Base-by-base conservation (phyloP, 306 rosid genomes). In the Quercus parvula region DNA sequence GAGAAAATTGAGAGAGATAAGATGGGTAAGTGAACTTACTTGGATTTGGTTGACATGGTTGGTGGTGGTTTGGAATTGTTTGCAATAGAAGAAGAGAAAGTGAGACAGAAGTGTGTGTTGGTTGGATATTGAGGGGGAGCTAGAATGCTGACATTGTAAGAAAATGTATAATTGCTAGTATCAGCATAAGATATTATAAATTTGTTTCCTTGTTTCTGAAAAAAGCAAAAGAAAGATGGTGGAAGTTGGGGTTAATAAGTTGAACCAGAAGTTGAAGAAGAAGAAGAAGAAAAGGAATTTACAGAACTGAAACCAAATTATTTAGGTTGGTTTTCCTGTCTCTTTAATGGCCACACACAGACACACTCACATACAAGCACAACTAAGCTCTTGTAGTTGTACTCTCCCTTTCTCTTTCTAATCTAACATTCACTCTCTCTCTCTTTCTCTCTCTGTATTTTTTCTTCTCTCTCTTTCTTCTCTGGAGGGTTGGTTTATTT, bases 1-100 rank as follows among this genome's bases (percentile, higher is more conserved):
- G 74, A 61, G 31, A 35, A 54, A 75, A 30, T 15, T 17, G 13
- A 75, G 63, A 61, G 71, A 68, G 79, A 78, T n/a, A 78, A 46
- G 1, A 58, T 76, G 44, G 61, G 0, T 33, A 9, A 67, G 51
- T 10, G 25, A 67, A 84, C 81, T 78, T 75, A 94, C 99, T 89
- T 91, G 75, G 98, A 83, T 87, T 91, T 95, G 74, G 97, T 79
- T 84, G 97, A 88, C 98, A 91, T 95, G 87, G 86, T 33, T 83
- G 75, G 75, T 33, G 51, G 78, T 13, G 84, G 79, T 3, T 73
- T 59, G 75, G 70, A 44, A 64, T 17, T 57, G 64, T 61, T 20
- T 31, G 70, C 17, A 10, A 80, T 38, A 80, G 77, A 71, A 73
- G 67, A 46, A 73, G 67, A 46, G 38, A 46, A 64, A 35, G 73